These are phyloP conservation scores for Spathaspora girioi DNA, from an alignment of 805 yeast species.

Conservation along the genomic window DNA sequence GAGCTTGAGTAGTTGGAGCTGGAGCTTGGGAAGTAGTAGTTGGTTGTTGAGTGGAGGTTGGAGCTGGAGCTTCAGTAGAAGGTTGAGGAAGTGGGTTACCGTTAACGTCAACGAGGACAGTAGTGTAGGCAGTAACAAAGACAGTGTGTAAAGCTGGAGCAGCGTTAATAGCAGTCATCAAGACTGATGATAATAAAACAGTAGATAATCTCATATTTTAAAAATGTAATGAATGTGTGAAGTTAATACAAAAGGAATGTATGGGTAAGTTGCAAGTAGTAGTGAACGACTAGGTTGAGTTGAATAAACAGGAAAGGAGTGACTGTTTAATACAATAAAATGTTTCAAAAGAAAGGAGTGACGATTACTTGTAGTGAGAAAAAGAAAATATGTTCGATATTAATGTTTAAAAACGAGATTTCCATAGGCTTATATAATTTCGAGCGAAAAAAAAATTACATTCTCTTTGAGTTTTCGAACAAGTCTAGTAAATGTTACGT, in stretches of 20 bases:
- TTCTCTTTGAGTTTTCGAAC: background rate
- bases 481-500: background rate
- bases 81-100: constrained; percentile 8
- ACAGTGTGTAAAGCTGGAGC: constrained; percentile 26
- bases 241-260: constrained; percentile 6
- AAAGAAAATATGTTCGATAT: background rate
- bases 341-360: background rate
- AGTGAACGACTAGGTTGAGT: constrained; percentile 10
- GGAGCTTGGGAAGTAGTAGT: constrained; percentile 3
- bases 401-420: background rate
- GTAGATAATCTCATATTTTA: constrained; percentile 10
- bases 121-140: constrained; percentile 19
- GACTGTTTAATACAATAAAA: background rate
- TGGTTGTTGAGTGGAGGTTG: constrained; percentile 11
- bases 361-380: background rate
- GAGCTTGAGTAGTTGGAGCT: constrained; percentile 6
- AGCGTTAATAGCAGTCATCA: constrained; percentile 15
- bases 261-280: background rate
- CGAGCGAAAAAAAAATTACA: background rate
- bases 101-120: constrained; percentile 13
- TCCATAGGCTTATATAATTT: background rate
- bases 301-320: constrained; percentile 2
- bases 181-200: constrained; percentile 11
- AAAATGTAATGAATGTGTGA: background rate
- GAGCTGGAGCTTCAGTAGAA: constrained; percentile 3